These are phyloP conservation scores for Rhytidhysteron rufulum DNA, from an alignment of 2,329 filamentous ascomycete genomes.

Conservation along the genomic window DNA sequence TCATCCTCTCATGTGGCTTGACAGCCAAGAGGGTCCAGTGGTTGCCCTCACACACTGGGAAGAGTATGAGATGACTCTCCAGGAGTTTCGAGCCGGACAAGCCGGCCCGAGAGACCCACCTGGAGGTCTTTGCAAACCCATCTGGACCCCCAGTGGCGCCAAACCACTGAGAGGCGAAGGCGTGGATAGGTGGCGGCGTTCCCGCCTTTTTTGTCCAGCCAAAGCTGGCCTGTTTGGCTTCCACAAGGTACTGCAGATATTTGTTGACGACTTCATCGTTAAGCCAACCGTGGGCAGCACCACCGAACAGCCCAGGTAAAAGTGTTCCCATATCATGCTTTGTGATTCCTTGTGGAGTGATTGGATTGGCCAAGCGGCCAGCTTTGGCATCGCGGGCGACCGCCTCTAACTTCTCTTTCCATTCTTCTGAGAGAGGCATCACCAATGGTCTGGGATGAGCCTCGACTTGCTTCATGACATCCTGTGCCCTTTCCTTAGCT, in stretches of 20 bases:
- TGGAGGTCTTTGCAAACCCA: constrained; percentile 9
- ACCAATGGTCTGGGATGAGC: background rate
- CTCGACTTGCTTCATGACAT: background rate
- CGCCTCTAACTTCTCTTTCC: background rate
- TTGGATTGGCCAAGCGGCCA: background rate
- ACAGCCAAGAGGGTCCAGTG: constrained; percentile 75
- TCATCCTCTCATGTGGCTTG: constrained; percentile 55
- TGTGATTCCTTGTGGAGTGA: background rate
- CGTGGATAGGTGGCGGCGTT: constrained; percentile 58
- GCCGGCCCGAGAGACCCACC: constrained; percentile 45
- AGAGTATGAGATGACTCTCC: constrained; percentile 62
- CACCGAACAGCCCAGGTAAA: constrained; percentile 28
- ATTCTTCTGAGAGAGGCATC: background rate
- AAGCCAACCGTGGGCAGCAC: constrained; percentile 58
- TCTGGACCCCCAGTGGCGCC: constrained; percentile 50
- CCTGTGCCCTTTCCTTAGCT: background rate
- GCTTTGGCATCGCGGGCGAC: background rate
- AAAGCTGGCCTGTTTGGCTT: constrained; percentile 54
- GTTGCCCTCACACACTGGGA: constrained; percentile 60
- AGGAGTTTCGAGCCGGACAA: constrained; percentile 53
- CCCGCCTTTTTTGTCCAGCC: constrained; percentile 53
- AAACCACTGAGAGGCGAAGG: constrained; percentile 65
- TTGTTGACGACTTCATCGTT: constrained; percentile 75
- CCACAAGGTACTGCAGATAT: constrained; percentile 58
- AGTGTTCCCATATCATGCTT: constrained; percentile 62